Conservation (phyloP, 2,329 filamentous ascomycete species). For the Cryphonectria nitschkei region DNA sequence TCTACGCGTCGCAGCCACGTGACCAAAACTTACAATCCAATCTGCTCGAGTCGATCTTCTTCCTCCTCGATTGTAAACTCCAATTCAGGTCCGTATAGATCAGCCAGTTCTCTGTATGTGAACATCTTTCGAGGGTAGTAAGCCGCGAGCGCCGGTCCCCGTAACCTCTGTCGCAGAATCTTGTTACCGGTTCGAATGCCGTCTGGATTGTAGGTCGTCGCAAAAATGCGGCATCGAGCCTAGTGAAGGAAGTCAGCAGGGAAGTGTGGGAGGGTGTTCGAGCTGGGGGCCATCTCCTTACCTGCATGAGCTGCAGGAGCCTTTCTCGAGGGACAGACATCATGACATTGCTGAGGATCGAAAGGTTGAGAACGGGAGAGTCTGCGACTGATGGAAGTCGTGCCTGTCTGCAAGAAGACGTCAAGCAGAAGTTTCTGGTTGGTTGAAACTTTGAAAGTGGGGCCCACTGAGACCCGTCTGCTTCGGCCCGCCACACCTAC, state of each 20-base stretch:
- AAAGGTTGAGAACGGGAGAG: conserved; percentile 8
- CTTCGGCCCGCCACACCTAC: background rate
- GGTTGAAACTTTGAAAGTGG: conserved; percentile 31
- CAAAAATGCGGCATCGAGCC: conserved; percentile 92
- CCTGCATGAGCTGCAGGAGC: conserved; percentile 78
- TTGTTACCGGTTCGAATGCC: conserved; percentile 85
- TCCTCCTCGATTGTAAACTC: conserved; percentile 75
- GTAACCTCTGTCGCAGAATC: conserved; percentile 84
- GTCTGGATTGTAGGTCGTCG: conserved; percentile 86
- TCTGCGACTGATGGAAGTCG: conserved; percentile 4
- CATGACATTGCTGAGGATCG: conserved; percentile 41
- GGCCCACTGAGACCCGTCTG: conserved; percentile 17
- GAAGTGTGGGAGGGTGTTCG: conserved; percentile 11
- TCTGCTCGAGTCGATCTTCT: conserved; percentile 76
- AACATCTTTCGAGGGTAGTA: conserved; percentile 85
- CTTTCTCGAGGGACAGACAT: conserved; percentile 67
- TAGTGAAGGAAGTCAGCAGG: conserved; percentile 41
- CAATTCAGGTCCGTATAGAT: conserved; percentile 67
- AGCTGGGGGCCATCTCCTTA: conserved; percentile 39
- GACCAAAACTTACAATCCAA: conserved; percentile 59
- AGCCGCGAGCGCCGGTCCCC: conserved; percentile 77
- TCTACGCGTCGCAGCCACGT: background rate
- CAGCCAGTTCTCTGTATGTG: conserved; percentile 74
- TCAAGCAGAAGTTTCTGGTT: conserved; percentile 26
- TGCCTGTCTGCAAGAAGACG: conserved; percentile 14